Evolutionary conservation across 257 asterid species (phyloP).

Genomic region (Solanum commersonii): DNA sequence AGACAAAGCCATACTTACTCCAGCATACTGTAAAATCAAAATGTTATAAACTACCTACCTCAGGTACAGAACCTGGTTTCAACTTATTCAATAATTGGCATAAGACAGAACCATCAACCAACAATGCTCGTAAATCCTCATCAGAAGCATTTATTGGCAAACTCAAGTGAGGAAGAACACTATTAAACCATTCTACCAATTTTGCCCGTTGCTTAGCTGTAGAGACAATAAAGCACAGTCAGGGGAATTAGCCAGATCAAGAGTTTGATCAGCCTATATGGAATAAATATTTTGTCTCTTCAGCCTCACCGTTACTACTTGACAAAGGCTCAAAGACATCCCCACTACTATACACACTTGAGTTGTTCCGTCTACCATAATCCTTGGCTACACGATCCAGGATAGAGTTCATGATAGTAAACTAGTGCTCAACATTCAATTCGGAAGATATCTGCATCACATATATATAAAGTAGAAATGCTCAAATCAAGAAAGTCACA

Average conservation of each 20-base stretch:
- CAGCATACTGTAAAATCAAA: not conserved
- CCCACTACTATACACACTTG: constrained; percentile 26
- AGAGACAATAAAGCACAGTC: not conserved
- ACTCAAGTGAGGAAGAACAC: constrained; percentile 39
- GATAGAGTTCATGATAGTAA: constrained; percentile 6
- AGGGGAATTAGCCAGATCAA: not conserved
- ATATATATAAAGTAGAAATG: not conserved
- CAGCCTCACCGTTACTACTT: constrained; percentile 43
- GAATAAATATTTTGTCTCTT: not conserved
- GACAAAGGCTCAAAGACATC: constrained; percentile 57
- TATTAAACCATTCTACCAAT: constrained; percentile 68
- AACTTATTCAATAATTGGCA: constrained; percentile 59
- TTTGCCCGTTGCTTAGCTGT: constrained; percentile 54
- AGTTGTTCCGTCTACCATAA: constrained; percentile 22
- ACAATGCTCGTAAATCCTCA: constrained; percentile 52
- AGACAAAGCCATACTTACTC: not conserved
- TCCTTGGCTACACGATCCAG: constrained; percentile 31
- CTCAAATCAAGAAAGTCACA: not conserved
- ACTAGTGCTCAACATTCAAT: not conserved
- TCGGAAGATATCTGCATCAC: not conserved
- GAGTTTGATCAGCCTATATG: not conserved
- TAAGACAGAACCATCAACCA: constrained; percentile 57
- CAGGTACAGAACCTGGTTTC: constrained; percentile 59
- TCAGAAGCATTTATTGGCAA: constrained; percentile 67
- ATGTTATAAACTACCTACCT: constrained; percentile 34